Percentiles rank a stretch among this genome's conserved stretches.
These are phyloP conservation scores for Ceratocystis cacaofunesta DNA, from an alignment of 2,329 filamentous ascomycete species.

Conservation along the genomic window DNA sequence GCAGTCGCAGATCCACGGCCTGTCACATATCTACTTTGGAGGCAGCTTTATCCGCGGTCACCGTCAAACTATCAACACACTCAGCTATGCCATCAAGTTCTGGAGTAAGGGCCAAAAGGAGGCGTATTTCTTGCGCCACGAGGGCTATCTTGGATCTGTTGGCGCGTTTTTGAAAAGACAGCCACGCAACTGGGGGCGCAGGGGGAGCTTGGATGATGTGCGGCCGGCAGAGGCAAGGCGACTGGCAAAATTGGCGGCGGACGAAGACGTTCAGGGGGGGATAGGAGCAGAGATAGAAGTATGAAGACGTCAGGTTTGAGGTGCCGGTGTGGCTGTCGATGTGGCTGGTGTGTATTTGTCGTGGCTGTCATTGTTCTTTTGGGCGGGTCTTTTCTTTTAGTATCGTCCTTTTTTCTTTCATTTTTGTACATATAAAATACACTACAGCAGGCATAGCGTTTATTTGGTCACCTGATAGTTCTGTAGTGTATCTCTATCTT, in stretches of 20 bases:
- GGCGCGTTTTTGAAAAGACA: constrained; percentile 88
- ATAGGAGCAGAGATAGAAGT: not conserved
- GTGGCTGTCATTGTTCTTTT: not conserved
- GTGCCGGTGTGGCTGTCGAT: not conserved
- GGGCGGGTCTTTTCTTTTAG: not conserved
- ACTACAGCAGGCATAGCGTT: constrained; percentile 2
- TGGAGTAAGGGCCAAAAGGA: constrained; percentile 91
- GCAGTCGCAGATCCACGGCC: constrained; percentile 85
- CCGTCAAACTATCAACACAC: constrained; percentile 91
- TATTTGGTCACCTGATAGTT: not conserved
- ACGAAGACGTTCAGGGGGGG: not conserved
- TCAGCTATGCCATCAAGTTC: constrained; percentile 93
- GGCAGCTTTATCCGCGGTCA: constrained; percentile 94
- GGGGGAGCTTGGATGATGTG: constrained; percentile 56
- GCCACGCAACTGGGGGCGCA: constrained; percentile 77
- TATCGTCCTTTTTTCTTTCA: not conserved
- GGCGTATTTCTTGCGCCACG: constrained; percentile 88
- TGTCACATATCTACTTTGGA: constrained; percentile 92
- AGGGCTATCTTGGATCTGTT: constrained; percentile 87
- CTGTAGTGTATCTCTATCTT: not conserved
- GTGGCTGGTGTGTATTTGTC: not conserved
- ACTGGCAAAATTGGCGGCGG: constrained; percentile 17
- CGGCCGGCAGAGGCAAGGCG: constrained; percentile 22
- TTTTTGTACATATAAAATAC: constrained; percentile 2
- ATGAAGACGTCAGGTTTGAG: not conserved